phyloP scores from a whole-genome alignment of 192 early-diverging fungal species.

The Glomus cerebriforme region DNA sequence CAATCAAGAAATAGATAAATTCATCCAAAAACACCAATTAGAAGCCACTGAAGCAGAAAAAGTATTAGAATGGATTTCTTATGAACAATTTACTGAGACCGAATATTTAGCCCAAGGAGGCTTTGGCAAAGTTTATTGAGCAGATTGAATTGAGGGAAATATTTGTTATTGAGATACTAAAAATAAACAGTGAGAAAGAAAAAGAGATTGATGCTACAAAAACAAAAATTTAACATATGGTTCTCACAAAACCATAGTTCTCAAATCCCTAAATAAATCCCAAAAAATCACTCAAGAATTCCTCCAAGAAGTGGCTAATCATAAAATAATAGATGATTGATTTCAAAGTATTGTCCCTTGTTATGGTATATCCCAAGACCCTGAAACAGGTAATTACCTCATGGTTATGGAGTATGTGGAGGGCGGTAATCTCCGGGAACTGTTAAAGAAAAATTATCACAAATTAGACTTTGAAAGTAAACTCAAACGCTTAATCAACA shows the following conservation, averaged over 20 bases:
- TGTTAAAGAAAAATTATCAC: not conserved
- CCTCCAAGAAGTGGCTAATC: not conserved
- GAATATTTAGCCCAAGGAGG: not conserved
- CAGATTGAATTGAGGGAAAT: not conserved
- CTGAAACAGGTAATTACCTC: constrained; percentile 37
- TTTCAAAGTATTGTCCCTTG: not conserved
- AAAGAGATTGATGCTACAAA: no score
- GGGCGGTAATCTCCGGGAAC: not conserved
- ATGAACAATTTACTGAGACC: not conserved
- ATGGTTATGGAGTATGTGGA: constrained; percentile 45
- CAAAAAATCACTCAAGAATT: not conserved
- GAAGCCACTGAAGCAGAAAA: not conserved
- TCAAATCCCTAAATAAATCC: not conserved
- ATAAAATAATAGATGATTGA: not conserved
- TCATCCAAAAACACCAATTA: constrained; percentile 1
- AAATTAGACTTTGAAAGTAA: not conserved
- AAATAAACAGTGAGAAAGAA: not conserved
- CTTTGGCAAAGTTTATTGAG: not conserved
- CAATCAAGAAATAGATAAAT: not conserved
- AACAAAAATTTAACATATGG: no score
- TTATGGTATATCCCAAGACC: constrained; percentile 40
- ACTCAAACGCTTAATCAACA: constrained; percentile 10
- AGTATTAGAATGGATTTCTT: not conserved
- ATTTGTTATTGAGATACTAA: not conserved
- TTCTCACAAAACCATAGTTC: no score